Evolutionary conservation across 768 basidiomycete species (phyloP), one percentile per base, ranked within the genome.

Genomic region (Mycena pura): DNA sequence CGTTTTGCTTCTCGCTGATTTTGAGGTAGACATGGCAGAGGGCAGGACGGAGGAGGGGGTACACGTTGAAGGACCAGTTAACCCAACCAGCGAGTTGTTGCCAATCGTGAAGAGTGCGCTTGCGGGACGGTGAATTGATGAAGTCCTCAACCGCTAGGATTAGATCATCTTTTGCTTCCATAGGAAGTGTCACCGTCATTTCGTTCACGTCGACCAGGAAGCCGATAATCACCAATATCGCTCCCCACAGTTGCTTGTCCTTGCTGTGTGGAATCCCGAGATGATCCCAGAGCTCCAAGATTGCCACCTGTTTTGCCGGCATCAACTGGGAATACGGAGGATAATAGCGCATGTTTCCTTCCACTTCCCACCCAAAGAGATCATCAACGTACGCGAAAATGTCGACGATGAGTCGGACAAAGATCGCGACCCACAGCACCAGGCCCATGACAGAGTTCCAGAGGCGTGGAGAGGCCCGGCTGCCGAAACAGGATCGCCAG

Each of bases 21-120:
- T 73, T 73, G 1, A n/a, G n/a, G n/a, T n/a, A n/a, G n/a, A n/a
- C n/a, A n/a, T n/a, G n/a, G n/a, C n/a, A n/a, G n/a, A n/a, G 31
- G 44, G 46, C 69, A 3, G 72, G 73, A 1, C 58, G n/a, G 3
- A 73, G 39, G 0, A 73, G 49, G 3, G 73, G 73, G 31, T 51
- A 70, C 31, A 70, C 65, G 41, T 72, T 71, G 15, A 74, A 63
- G 3, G 64, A 56, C 73, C 73, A 74, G 52, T 71, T 72, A 31
- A 63, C 39, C 56, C 65, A 70, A 1, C 73, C 69, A 1, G 64
- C 41, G 10, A 74, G 53, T 9, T 41, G 32, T 50, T 69, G 63
- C 34, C 47, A 74, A 8, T 70, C 65, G 13, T 48, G 40, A 2
- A 74, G 57, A 5, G 60, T 15, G 15, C 54, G 60, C 2, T 57